Evolutionary conservation across 257 asterid species (phyloP).

Genomic region (Solanum ahanhuiri): DNA sequence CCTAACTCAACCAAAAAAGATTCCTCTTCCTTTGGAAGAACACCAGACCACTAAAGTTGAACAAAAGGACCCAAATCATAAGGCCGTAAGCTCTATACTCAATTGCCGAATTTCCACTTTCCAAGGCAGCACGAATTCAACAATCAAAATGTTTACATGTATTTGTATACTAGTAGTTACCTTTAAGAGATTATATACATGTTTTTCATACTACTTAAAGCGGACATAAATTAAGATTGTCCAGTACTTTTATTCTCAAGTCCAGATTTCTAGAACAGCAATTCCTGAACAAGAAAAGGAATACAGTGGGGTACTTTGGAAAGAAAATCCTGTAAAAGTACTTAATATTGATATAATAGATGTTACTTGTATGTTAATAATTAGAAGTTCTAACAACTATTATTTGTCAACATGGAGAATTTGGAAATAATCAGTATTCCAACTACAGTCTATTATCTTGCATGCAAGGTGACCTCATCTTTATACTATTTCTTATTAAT

Average conservation of each 20-base stretch:
- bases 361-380: background rate
- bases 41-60: background rate
- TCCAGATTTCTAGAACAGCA: background rate
- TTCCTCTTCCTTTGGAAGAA: background rate
- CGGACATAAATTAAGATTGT: background rate
- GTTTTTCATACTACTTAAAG: background rate
- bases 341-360: background rate
- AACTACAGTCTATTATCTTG: background rate
- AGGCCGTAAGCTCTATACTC: background rate
- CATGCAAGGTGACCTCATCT: background rate
- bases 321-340: background rate
- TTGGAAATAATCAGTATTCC: background rate
- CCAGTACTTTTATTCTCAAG: background rate
- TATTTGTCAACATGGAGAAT: background rate
- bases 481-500: background rate
- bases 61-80: background rate
- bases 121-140: background rate
- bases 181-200: background rate
- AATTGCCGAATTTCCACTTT: background rate
- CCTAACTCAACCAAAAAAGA: background rate
- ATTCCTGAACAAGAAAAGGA: background rate
- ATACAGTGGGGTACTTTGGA: background rate
- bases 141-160: background rate
- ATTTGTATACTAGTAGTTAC: background rate
- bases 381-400: background rate